Base-by-base conservation (phyloP, 1,284 basidiomycete species). In the Rhodotorula sp. region DNA sequence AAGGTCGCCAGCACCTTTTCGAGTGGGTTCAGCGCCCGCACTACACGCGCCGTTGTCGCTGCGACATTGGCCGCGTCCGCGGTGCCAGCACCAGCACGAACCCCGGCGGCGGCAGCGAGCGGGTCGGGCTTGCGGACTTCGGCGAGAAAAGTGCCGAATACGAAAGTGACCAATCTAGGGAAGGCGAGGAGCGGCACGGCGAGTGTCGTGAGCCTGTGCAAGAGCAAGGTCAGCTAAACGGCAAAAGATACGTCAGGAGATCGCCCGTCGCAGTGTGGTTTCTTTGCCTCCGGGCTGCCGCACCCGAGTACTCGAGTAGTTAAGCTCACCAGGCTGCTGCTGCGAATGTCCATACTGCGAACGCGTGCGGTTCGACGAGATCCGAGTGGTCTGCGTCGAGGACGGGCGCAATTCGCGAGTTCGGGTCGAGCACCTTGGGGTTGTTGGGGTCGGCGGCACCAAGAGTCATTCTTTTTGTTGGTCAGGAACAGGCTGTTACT, bases 381-480 rank as follows among this genome's bases (percentile, higher is more conserved):
- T 63, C 54, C 17, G 59, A 51, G n/a, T 66, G 44, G 59, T 73
- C 69, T 1, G 33, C 7, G 10, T 60, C 70, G 49, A 72, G 51
- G 20, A 61, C 26, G 1, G 67, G 44, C 3, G 48, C 56, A 57
- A 72, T 72, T 15, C 54, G 33, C 4, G 67, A 62, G 12, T 18
- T 24, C 20, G 62, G 58, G 33, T 67, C 65, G 18, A 29, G 37
- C n/a, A 70, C 69, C 22, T 44, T 29, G 55, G 62, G 54, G 26
- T 94, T 30, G n/a, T 54, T 37, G 18, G 59, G 30, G 61, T 64
- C 58, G 33, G n/a, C 29, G 64, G 64, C 6, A 57, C 7, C 37
- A 14, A 42, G 37, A 14, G 12, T 42, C 37, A 42, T 42, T 42
- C 37, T 37, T 37, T 37, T 37, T 10, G 37, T 37, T 37, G 37